A percentile compares a stretch with the other conserved stretches of the same genome.
phyloP scores from a whole-genome alignment of 331 rosid species.

The Acacia concinna region DNA sequence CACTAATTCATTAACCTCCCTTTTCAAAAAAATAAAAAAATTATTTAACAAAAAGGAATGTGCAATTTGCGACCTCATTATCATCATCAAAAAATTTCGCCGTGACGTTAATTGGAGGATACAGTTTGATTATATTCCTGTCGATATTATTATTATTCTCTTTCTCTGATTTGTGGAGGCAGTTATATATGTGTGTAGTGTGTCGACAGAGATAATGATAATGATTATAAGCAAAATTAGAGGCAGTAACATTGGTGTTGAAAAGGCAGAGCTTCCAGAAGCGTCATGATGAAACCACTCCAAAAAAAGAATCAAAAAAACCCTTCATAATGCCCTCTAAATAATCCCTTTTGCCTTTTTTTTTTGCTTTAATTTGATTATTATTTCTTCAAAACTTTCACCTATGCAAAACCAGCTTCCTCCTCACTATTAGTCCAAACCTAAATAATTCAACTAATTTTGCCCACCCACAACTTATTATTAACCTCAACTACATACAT shows the following conservation, averaged over 20 bases:
- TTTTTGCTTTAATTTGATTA: not conserved
- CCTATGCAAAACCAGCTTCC: not conserved
- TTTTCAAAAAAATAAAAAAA: not conserved
- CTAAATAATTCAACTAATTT: not conserved
- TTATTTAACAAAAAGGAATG: not conserved
- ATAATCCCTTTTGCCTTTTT: not conserved
- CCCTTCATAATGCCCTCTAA: not conserved
- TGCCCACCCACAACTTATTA: constrained; percentile 20
- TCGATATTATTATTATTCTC: not conserved
- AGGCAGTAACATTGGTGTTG: constrained; percentile 26
- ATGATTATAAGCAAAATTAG: constrained; percentile 32
- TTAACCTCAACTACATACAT: not conserved
- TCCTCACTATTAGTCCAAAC: not conserved
- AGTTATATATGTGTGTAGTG: constrained; percentile 10
- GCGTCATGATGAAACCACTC: constrained; percentile 27
- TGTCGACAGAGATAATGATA: constrained; percentile 31
- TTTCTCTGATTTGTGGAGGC: constrained; percentile 21
- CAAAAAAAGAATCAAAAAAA: not conserved
- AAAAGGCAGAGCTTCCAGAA: constrained; percentile 27
- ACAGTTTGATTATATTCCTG: not conserved
- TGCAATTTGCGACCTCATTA: not conserved
- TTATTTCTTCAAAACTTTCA: not conserved
- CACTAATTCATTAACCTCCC: not conserved
- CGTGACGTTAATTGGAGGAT: constrained; percentile 1
- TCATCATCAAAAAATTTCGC: not conserved